Percentiles rank a stretch among this genome's conserved stretches.
Evolutionary conservation across 1,284 basidiomycete genomes (phyloP).

Genomic region (Ustilago sp.): DNA sequence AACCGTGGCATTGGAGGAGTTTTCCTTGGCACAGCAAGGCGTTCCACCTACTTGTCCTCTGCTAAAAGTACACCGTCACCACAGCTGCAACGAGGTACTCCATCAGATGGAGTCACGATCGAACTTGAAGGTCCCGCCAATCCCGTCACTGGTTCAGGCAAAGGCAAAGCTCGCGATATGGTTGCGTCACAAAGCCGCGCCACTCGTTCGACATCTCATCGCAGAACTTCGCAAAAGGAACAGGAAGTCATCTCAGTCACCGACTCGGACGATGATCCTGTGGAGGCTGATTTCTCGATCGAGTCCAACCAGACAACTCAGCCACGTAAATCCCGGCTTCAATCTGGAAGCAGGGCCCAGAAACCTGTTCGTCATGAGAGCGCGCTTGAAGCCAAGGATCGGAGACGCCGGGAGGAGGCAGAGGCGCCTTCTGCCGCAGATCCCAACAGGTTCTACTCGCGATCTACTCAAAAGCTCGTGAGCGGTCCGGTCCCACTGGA

Average conservation of each 20-base stretch:
- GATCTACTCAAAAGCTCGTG: constrained; percentile 1
- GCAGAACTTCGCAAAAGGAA: constrained; percentile 7
- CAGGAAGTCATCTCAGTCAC: constrained; percentile 11
- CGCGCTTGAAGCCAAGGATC: constrained; percentile 29
- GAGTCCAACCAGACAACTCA: background rate
- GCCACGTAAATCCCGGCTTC: background rate
- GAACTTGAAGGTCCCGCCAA: no score
- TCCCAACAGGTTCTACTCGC: constrained; percentile 10
- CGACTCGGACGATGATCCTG: constrained; percentile 21
- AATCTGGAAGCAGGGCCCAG: background rate
- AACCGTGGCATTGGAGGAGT: no score
- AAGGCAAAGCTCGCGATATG: constrained; percentile 22
- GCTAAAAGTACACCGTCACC: background rate
- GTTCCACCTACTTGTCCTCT: no score
- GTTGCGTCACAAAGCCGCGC: background rate
- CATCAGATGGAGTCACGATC: background rate
- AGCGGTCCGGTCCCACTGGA: constrained; percentile 19
- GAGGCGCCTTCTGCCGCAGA: background rate
- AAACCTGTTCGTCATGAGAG: background rate
- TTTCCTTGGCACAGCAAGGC: no score
- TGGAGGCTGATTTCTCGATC: background rate
- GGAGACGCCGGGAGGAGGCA: constrained; percentile 1
- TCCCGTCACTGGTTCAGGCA: constrained; percentile 6
- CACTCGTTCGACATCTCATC: constrained; percentile 9
- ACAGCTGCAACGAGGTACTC: background rate